Evolutionary conservation across 371 early-diverging fungal species (phyloP), one percentile per base, ranked within the genome.

Genomic region (Dinochytrium kinnereticum): DNA sequence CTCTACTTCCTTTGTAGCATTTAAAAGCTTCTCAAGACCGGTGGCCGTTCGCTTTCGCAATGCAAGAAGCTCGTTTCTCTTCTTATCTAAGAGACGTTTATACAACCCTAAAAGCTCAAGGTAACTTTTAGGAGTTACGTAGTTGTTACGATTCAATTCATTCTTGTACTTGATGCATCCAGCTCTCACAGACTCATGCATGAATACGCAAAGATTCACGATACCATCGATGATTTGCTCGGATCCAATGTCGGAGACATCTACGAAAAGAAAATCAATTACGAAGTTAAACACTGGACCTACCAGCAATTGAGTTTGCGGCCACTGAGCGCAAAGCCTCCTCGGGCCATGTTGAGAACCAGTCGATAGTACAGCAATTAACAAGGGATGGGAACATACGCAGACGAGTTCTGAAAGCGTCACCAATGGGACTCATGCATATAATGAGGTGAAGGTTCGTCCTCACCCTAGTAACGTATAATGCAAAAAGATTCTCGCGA

Each of bases 311-410:
- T 0, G 84, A 75, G 69, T 85, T 86, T 2, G 88, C 87, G 0
- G 89, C 87, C 0, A 88, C 89, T 26, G 84, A 84, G 31, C 85
- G 64, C 30, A 88, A 71, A 0, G 89, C 89, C 51, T 88, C 89
- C 74, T 86, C 87, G n/a, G 89, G 89, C 89, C 89, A 89, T 21
- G 86, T 87, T 0, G 84, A 83, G 76, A 89, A 89, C 89, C 88
- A 88, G 64, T 89, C 88, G 67, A 89, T 88, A 0, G 89, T 88
- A 69, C 86, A 88, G 76, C 89, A 89, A 69, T 89, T 89, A 36
- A 89, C 87, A 19, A 89, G 76, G 24, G 85, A 85, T 17, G 89
- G 89, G 74, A 89, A 89, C 89, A 89, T 89, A 53, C 89, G 68
- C 38, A 89, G 67, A 33, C 89, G 78, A 33, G 83, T 88, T 55